phyloP scores from a whole-genome alignment of 2,329 filamentous ascomycete genomes.

The Dryadomyces quercivorus region DNA sequence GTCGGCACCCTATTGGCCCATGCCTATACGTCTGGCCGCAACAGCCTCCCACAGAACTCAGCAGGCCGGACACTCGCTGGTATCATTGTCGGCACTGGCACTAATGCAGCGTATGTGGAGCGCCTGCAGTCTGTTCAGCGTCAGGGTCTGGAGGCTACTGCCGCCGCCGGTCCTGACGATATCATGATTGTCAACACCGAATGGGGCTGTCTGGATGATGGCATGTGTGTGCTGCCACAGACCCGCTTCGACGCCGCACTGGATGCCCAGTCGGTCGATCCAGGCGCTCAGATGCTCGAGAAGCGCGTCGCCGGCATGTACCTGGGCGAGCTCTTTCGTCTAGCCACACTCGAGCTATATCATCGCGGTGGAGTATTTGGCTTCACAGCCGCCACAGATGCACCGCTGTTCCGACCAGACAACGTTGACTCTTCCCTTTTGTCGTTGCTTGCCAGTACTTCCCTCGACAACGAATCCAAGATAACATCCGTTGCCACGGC shows the following conservation, averaged over 20 bases:
- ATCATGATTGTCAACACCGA: slow-evolving; percentile 97
- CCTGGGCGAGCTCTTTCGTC: slow-evolving; percentile 80
- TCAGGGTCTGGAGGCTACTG: slow-evolving; percentile 23
- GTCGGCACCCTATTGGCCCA: slow-evolving; percentile 95
- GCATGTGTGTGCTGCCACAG: slow-evolving; percentile 70
- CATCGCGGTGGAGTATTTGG: background rate
- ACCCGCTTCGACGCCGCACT: slow-evolving; percentile 72
- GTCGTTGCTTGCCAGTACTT: background rate
- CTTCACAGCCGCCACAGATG: slow-evolving; percentile 26
- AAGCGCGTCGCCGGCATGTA: slow-evolving; percentile 99
- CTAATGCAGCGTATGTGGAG: slow-evolving; percentile 94
- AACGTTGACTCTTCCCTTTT: slow-evolving; percentile 3
- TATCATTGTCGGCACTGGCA: slow-evolving; percentile 93
- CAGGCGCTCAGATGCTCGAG: slow-evolving; percentile 95
- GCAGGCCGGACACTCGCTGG: slow-evolving; percentile 56
- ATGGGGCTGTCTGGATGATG: slow-evolving; percentile 96
- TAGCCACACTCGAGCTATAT: slow-evolving; percentile 51
- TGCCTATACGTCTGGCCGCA: slow-evolving; percentile 61
- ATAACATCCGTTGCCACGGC: background rate
- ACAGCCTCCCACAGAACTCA: too few species aligned
- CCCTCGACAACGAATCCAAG: background rate
- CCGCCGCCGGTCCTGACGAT: slow-evolving; percentile 56
- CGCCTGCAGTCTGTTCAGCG: slow-evolving; percentile 59
- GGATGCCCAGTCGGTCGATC: slow-evolving; percentile 71
- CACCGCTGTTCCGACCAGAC: background rate